Evolutionary conservation across 2,329 filamentous ascomycete genomes (phyloP), one percentile per base, ranked within the genome.

Genomic region (Arachnomyces sp.): DNA sequence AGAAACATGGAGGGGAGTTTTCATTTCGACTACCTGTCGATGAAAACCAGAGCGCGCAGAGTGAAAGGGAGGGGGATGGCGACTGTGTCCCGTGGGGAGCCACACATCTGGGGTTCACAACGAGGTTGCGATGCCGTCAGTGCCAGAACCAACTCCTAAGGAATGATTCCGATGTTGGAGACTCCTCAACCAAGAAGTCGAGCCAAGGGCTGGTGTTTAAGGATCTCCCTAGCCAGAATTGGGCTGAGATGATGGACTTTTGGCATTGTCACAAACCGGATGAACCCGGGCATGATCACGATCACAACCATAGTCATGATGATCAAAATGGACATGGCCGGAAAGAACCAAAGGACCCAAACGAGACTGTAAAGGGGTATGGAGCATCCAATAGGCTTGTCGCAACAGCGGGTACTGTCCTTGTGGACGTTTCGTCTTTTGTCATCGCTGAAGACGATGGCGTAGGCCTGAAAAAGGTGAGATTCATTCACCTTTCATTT

Each of bases 201-300:
- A 3, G 13, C 4, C 6, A 6, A 50, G 38, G 3, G 66, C 77
- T 61, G 30, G 61, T 65, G 29, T 98, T 92, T 90, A 94, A 90
- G 63, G 88, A 98, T 56, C 68, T 98, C 13, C 92, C 92, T 0
- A 94, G 88, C 56, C 88, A 94, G 53, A 90, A 94, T 55, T 98
- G 92, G 92, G 93, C 92, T 0, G 92, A 98, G 66, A 94, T 98
- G 89, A 98, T 98, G 92, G 93, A 98, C 61, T 94, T 98, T 52
- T 98, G 92, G 92, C 93, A 98, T 63, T 98, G 92, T 56, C 92
- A 98, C 62, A 96, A 96, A 63, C 92, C 93, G 2, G 68, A 74
- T 45, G 51, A 70, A 17, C 63, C 73, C 20, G 52, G 58, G 8
- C 60, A 69, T 34, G 56, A 60, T 9, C 63, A 68, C 31, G 51